These are phyloP conservation scores for Exophiala calicioides DNA, from an alignment of 2,329 filamentous ascomycete species.

Conservation along the genomic window DNA sequence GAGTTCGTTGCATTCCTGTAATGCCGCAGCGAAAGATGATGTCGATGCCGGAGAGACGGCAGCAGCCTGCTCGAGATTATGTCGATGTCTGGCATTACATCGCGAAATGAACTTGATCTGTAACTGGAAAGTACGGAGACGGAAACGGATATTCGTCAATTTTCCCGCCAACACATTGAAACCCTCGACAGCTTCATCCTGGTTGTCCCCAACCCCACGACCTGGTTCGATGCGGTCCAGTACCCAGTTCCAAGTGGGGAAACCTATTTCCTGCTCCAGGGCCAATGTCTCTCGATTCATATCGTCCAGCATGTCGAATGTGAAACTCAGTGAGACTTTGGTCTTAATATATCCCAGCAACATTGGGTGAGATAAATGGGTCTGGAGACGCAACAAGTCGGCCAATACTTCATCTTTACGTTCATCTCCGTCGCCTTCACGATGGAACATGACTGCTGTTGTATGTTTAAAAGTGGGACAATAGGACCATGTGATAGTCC, in stretches of 20 bases:
- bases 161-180: slow-evolving; percentile 27
- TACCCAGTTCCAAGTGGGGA: slow-evolving; percentile 28
- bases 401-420: slow-evolving; percentile 21
- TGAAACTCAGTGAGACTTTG: slow-evolving; percentile 23
- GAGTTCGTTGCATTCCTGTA: slow-evolving; percentile 22
- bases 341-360: slow-evolving; percentile 28
- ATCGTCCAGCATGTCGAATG: slow-evolving; percentile 26
- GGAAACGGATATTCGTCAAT: slow-evolving; percentile 26
- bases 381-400: slow-evolving; percentile 22
- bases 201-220: slow-evolving; percentile 14
- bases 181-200: slow-evolving; percentile 23
- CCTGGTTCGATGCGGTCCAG: slow-evolving; percentile 15
- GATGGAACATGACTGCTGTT: slow-evolving; percentile 24
- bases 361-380: slow-evolving; percentile 27
- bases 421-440: slow-evolving; percentile 26
- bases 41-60: background rate
- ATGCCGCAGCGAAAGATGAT: background rate
- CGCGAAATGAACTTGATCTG: slow-evolving; percentile 27
- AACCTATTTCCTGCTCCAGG: slow-evolving; percentile 26
- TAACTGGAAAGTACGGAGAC: slow-evolving; percentile 22
- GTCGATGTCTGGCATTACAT: slow-evolving; percentile 21
- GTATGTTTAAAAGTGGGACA: slow-evolving; percentile 19
- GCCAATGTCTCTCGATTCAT: slow-evolving; percentile 27
- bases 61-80: too few species aligned
- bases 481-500: slow-evolving; percentile 25